Evolutionary conservation across 257 asterid species (phyloP), one percentile per base, ranked within the genome.

Genomic region (Pogostemon cablin): DNA sequence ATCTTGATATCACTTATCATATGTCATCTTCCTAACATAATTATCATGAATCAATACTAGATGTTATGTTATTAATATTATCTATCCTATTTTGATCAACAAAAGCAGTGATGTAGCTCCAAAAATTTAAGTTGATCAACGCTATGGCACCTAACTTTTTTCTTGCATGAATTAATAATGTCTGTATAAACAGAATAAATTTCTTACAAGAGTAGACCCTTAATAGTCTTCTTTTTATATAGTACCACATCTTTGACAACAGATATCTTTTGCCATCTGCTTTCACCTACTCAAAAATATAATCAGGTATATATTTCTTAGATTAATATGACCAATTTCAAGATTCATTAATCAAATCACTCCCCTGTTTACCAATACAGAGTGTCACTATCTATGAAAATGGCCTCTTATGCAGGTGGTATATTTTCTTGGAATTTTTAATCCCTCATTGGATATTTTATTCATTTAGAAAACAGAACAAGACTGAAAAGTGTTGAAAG

Each of bases 231-330:
- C 49, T 67, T 34, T 59, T 74, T 53, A 43, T 11, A 42, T 32
- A n/a, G 34, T 12, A 15, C 35, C 54, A 72, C 34, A 48, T 25
- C 38, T 54, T 59, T 74, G 73, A 67, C 47, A 64, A 65, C 44
- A 32, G 37, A 34, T 58, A 52, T 25, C 7, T 25, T 56, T 32
- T 32, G 71, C 49, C 58, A 42, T 53, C 65, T 54, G 40, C 44
- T 32, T 72, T 72, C 47, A 73, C 72, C 78, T 46, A 73, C 58
- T 56, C 5, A 15, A 42, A 47, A 54, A 34, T 42, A 57, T 56
- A 56, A 34, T 73, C 54, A 54, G 62, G 43, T 49, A 39, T 25
- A 25, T 25, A 25, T 25, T 25, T 25, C 32, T 25, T 25, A 25
- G 32, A 25, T 25, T 25, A 25, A 58, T 58, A 34, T 44, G 2